phyloP scores from a whole-genome alignment of 768 basidiomycete species.

The Suillus plorans region DNA sequence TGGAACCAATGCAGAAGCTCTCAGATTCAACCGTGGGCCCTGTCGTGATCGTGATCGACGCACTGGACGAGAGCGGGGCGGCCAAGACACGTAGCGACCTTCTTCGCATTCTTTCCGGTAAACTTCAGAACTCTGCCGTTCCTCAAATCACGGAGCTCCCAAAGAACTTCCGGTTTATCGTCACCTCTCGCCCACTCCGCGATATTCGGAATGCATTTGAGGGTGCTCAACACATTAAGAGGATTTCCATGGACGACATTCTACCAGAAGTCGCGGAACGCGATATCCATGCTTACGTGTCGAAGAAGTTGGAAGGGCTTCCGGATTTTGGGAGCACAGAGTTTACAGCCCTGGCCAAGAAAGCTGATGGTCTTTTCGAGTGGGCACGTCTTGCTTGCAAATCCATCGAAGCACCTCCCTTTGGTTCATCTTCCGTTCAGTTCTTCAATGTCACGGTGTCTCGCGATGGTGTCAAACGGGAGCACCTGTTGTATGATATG shows the following conservation, averaged over 20 bases:
- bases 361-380: conserved; percentile 11
- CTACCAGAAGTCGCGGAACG: conserved; percentile 1
- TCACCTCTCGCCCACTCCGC: background rate
- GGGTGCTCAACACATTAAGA: background rate
- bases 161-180: no score
- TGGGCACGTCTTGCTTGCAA: no score
- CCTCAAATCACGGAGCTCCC: no score
- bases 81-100: no score
- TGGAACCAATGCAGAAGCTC: no score
- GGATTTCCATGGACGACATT: conserved; percentile 7
- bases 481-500: conserved; percentile 10
- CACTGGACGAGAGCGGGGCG: no score
- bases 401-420: conserved; percentile 2
- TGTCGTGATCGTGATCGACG: no score
- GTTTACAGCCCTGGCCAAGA: background rate
- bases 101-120: no score
- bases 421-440: conserved; percentile 2
- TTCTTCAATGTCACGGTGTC: background rate
- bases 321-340: conserved; percentile 2
- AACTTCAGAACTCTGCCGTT: background rate
- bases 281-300: conserved; percentile 7
- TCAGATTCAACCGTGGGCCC: no score
- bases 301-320: background rate
- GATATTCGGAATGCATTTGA: background rate
- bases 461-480: background rate